Evolutionary conservation across 441 rosid species (phyloP).

Genomic region (Metrosideros polymorpha): DNA sequence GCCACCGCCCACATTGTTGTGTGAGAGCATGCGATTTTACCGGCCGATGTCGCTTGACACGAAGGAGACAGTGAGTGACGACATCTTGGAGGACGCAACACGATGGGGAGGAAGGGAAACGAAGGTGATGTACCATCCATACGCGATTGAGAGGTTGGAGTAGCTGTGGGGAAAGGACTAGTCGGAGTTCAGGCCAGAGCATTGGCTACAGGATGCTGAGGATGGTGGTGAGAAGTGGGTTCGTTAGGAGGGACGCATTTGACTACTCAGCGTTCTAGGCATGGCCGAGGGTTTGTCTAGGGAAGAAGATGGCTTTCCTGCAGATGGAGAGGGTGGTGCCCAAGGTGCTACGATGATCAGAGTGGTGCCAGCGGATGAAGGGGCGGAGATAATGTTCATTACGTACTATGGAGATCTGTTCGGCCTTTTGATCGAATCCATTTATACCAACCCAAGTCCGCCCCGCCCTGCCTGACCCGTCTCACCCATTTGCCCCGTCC

Average conservation of each 20-base stretch:
- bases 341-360: constrained; percentile 14
- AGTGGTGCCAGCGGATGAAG: constrained; percentile 22
- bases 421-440: no score
- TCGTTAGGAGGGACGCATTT: constrained; percentile 28
- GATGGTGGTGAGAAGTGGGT: constrained; percentile 13
- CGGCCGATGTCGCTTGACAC: no score
- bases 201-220: constrained; percentile 24
- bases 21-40: no score
- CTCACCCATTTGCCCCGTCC: no score
- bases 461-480: no score
- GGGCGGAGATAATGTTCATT: constrained; percentile 17
- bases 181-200: constrained; percentile 35
- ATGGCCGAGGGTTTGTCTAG: constrained; percentile 41
- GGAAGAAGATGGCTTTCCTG: constrained; percentile 47
- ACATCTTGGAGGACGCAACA: constrained; percentile 42
- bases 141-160: constrained; percentile 37
- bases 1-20: no score
- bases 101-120: constrained; percentile 26
- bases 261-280: constrained; percentile 39
- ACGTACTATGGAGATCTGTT: background rate
- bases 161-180: constrained; percentile 33
- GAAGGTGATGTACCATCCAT: constrained; percentile 21
- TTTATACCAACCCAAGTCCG: no score
- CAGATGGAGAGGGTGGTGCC: constrained; percentile 37
- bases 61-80: no score